These are phyloP conservation scores for Trichaptum fuscoviolaceum DNA, from an alignment of 768 basidiomycete species.

Conservation along the genomic window DNA sequence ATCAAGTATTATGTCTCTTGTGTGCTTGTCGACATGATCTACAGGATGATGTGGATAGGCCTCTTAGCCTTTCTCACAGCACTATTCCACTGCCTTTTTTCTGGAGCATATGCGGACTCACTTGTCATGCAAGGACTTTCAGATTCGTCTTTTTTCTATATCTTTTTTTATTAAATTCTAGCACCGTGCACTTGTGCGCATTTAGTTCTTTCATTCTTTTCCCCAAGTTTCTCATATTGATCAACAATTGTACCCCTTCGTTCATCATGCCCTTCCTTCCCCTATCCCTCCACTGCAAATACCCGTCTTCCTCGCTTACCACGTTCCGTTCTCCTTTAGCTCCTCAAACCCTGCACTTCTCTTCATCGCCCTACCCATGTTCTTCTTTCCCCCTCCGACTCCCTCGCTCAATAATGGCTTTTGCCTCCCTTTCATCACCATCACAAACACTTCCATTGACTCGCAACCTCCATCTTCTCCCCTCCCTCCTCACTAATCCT, in stretches of 20 bases:
- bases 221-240: no score
- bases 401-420: no score
- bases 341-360: slow-evolving; percentile 41
- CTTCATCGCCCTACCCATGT: slow-evolving; percentile 39
- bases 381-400: slow-evolving; percentile 29
- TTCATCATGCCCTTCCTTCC: slow-evolving; percentile 6
- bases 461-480: no score
- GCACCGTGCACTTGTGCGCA: neutral
- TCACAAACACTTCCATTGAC: no score
- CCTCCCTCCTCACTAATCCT: no score
- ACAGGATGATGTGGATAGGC: no score
- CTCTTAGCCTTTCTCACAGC: neutral
- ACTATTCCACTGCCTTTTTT: neutral
- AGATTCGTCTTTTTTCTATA: neutral
- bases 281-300: neutral
- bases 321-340: slow-evolving; percentile 8
- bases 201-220: neutral
- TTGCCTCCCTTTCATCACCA: no score
- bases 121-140: neutral
- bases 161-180: neutral
- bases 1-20: neutral
- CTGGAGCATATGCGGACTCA: neutral
- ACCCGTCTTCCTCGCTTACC: neutral
- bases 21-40: neutral
- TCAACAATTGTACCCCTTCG: slow-evolving; percentile 3